phyloP scores from a whole-genome alignment of 1,284 basidiomycete genomes.

The Boletellus deceptivus region DNA sequence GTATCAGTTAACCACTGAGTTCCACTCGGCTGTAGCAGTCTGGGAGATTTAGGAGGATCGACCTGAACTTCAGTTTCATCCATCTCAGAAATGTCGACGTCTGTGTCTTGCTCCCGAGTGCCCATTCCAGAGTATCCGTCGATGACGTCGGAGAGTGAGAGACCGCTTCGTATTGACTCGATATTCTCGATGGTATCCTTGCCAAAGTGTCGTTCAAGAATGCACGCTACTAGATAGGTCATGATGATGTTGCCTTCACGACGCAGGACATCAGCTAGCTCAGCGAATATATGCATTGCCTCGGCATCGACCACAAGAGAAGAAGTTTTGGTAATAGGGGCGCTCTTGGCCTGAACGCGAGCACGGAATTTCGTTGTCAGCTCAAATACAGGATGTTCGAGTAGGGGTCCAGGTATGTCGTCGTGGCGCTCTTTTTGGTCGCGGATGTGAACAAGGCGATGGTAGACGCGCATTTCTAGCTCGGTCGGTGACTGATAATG shows the following conservation, averaged over 20 bases:
- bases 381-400: constrained; percentile 74
- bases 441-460: constrained; percentile 87
- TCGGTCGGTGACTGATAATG: constrained; percentile 75
- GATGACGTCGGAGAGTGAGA: constrained; percentile 71
- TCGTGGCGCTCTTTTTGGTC: constrained; percentile 81
- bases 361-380: constrained; percentile 79
- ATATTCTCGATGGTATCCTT: constrained; percentile 73
- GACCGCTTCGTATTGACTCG: constrained; percentile 64
- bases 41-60: constrained; percentile 13
- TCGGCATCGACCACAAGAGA: constrained; percentile 56
- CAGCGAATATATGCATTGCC: constrained; percentile 67
- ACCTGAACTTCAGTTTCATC: constrained; percentile 27
- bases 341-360: constrained; percentile 79
- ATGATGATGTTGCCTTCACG: constrained; percentile 61
- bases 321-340: constrained; percentile 68
- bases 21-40: constrained; percentile 30
- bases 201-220: constrained; percentile 70
- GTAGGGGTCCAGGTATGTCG: constrained; percentile 73
- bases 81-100: constrained; percentile 25
- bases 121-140: constrained; percentile 58
- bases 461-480: constrained; percentile 95
- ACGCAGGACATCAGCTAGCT: constrained; percentile 53
- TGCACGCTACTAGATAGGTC: constrained; percentile 75
- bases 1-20: constrained; percentile 42
- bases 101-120: constrained; percentile 26